A percentile compares a stretch with the other conserved stretches of the same genome.
phyloP scores from a whole-genome alignment of 371 early-diverging fungal species.

The Nematocida sp. region DNA sequence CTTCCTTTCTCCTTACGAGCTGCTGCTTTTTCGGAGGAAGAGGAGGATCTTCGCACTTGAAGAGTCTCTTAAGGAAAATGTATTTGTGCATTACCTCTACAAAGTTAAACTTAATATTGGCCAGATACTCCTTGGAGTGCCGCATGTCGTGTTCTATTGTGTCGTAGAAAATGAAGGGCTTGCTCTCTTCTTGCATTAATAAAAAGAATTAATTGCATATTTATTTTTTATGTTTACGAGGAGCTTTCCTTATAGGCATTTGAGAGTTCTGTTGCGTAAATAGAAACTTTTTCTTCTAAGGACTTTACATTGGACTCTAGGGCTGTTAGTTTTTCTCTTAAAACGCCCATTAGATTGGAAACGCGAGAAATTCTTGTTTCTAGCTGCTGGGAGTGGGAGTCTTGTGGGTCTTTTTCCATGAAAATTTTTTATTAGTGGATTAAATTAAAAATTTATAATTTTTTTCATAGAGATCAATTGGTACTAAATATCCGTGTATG shows the following conservation, averaged over 20 bases:
- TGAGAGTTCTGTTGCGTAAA: constrained; percentile 7
- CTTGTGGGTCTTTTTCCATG: constrained; percentile 9
- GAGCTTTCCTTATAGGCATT: constrained; percentile 29
- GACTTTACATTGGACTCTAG: constrained; percentile 40
- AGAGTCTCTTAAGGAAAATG: constrained; percentile 37
- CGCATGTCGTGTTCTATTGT: constrained; percentile 53
- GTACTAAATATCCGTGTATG: constrained; percentile 48
- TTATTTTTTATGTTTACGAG: background rate
- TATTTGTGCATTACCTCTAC: constrained; percentile 49
- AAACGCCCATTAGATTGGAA: constrained; percentile 25
- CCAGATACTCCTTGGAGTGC: constrained; percentile 51
- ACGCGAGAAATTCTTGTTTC: constrained; percentile 3
- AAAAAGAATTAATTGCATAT: constrained; percentile 2
- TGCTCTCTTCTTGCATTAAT: background rate
- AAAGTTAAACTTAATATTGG: constrained; percentile 53
- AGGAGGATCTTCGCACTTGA: background rate
- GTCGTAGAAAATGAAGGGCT: constrained; percentile 28
- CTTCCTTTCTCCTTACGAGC: constrained; percentile 3
- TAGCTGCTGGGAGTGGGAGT: constrained; percentile 18
- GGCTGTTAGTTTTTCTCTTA: constrained; percentile 35
- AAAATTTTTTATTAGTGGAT: constrained; percentile 44
- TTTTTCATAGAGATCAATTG: constrained; percentile 8
- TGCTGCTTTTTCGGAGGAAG: background rate
- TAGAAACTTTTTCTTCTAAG: constrained; percentile 21
- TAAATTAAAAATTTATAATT: too few relatives aligned